phyloP scores from a whole-genome alignment of 2,329 filamentous ascomycete genomes.

The Trichophyton benhamiae region DNA sequence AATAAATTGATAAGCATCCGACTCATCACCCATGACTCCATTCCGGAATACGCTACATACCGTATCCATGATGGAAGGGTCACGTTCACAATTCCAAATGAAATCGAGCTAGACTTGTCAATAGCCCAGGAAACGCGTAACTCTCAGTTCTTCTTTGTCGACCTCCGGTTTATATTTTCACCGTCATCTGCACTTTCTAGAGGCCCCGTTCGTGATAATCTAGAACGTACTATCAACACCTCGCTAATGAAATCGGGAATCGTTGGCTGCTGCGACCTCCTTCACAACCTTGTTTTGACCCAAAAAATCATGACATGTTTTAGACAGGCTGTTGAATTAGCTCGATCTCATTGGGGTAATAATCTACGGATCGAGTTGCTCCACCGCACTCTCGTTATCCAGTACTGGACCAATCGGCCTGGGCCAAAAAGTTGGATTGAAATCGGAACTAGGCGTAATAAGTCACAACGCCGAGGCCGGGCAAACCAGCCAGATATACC shows the following conservation, averaged over 20 bases:
- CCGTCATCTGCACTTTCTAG: conserved; percentile 54
- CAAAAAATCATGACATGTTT: conserved; percentile 77
- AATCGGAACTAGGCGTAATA: conserved; percentile 62
- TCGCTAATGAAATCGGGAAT: conserved; percentile 59
- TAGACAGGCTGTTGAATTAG: conserved; percentile 61
- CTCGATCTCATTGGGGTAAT: conserved; percentile 61
- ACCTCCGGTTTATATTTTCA: conserved; percentile 71
- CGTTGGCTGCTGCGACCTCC: conserved; percentile 65
- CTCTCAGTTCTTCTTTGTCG: conserved; percentile 87
- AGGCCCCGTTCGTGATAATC: conserved; percentile 48
- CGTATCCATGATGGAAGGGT: conserved; percentile 72
- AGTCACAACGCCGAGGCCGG: conserved; percentile 18
- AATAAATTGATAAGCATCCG: conserved; percentile 74
- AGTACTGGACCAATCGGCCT: conserved; percentile 71
- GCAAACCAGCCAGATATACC: conserved; percentile 23
- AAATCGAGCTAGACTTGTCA: conserved; percentile 88
- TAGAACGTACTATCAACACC: conserved; percentile 63
- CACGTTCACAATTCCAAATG: conserved; percentile 68
- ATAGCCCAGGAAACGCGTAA: conserved; percentile 73
- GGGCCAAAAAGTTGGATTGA: conserved; percentile 82
- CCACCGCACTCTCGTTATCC: conserved; percentile 69
- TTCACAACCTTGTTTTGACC: conserved; percentile 79
- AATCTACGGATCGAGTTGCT: conserved; percentile 65
- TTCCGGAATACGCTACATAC: conserved; percentile 71
- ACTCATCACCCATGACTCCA: conserved; percentile 70